phyloP scores from a whole-genome alignment of 2,329 filamentous ascomycete species.

The Fusarium sp. region DNA sequence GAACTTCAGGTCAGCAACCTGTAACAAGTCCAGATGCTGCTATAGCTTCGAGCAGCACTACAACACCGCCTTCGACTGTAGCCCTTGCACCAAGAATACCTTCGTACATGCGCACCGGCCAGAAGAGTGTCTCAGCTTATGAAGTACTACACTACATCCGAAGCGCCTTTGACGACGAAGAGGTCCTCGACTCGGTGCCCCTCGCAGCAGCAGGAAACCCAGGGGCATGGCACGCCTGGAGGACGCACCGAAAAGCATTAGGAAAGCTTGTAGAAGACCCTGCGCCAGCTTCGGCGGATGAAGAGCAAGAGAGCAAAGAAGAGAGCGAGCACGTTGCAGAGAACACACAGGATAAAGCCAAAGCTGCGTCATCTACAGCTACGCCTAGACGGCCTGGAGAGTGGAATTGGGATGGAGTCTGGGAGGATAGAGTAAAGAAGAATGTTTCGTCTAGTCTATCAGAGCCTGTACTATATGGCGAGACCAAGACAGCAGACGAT shows the following conservation, averaged over 20 bases:
- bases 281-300: background rate
- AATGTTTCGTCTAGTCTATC: slow-evolving; percentile 83
- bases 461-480: slow-evolving; percentile 84
- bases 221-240: slow-evolving; percentile 95
- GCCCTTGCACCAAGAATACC: slow-evolving; percentile 50
- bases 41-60: slow-evolving; percentile 42
- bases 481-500: slow-evolving; percentile 74
- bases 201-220: slow-evolving; percentile 89
- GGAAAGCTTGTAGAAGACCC: slow-evolving; percentile 48
- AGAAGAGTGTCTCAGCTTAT: slow-evolving; percentile 68
- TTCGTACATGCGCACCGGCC: slow-evolving; percentile 59
- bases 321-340: slow-evolving; percentile 15
- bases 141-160: slow-evolving; percentile 86
- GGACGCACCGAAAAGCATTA: slow-evolving; percentile 70
- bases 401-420: slow-evolving; percentile 99
- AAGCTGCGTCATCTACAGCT: slow-evolving; percentile 10
- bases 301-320: slow-evolving; percentile 1
- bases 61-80: slow-evolving; percentile 53
- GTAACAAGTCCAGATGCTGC: slow-evolving; percentile 46
- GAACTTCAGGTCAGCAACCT: slow-evolving; percentile 60
- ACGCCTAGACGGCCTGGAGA: slow-evolving; percentile 72
- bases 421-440: slow-evolving; percentile 89
- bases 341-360: slow-evolving; percentile 31
- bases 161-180: slow-evolving; percentile 83
- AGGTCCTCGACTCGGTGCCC: slow-evolving; percentile 83